Evolutionary conservation across 805 yeast species (phyloP).

Genomic region (Candida sphagnicola): DNA sequence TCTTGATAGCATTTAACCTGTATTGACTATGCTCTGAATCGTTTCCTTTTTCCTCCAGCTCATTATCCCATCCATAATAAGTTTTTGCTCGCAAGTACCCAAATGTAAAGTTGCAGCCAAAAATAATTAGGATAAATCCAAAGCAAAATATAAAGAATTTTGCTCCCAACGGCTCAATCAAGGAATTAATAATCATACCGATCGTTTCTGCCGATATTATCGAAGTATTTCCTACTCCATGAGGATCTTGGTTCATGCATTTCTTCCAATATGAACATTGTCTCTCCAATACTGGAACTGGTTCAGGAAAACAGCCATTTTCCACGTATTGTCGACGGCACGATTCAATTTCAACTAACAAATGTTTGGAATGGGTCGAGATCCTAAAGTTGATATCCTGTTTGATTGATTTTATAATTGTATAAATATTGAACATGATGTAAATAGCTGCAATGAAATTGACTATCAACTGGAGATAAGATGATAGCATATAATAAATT

Average conservation of each 20-base stretch:
- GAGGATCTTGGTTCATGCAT: conserved; percentile 61
- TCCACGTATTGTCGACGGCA: conserved; percentile 51
- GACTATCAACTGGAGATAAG: conserved; percentile 55
- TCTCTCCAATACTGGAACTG: conserved; percentile 52
- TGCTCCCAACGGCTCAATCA: conserved; percentile 64
- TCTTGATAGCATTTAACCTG: neutral
- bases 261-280: conserved; percentile 60
- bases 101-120: conserved; percentile 58
- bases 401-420: conserved; percentile 45
- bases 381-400: conserved; percentile 52
- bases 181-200: conserved; percentile 57
- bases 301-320: conserved; percentile 55
- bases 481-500: conserved; percentile 53
- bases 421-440: conserved; percentile 39
- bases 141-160: conserved; percentile 49
- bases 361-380: conserved; percentile 41
- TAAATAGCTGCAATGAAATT: conserved; percentile 47
- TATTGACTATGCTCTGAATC: neutral
- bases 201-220: conserved; percentile 58
- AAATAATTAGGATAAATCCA: conserved; percentile 43
- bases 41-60: neutral
- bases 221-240: conserved; percentile 46
- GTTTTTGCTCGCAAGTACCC: conserved; percentile 61
- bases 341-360: conserved; percentile 47
- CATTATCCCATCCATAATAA: conserved; percentile 35